Evolutionary conservation across 352 stramenopile species (phyloP).

Genomic region (Phytopythium mirpurense): DNA sequence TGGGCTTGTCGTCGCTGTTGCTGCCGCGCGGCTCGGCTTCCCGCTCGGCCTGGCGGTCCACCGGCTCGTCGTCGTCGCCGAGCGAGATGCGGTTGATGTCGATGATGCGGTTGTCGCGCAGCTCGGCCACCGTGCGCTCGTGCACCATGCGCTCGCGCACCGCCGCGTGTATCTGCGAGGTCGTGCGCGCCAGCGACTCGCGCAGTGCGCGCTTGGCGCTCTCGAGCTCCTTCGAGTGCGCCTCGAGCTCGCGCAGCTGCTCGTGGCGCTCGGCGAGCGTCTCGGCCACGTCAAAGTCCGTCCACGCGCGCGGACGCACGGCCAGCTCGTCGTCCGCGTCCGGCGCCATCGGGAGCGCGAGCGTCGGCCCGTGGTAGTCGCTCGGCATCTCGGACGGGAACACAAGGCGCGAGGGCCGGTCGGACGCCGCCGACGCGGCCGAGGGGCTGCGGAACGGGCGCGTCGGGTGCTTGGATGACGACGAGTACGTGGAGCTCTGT

Average conservation of each 20-base stretch:
- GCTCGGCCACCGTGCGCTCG: slow-evolving; percentile 29
- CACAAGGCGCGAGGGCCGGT: slow-evolving; percentile 1
- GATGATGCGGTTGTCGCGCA: slow-evolving; percentile 56
- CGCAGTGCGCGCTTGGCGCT: slow-evolving; percentile 48
- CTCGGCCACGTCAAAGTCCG: slow-evolving; percentile 47
- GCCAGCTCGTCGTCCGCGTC: slow-evolving; percentile 29
- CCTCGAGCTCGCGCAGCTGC: slow-evolving; percentile 63
- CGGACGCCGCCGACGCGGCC: slow-evolving; percentile 8
- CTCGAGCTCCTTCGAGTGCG: slow-evolving; percentile 59
- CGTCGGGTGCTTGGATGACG: slow-evolving; percentile 16
- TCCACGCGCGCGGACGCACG: slow-evolving; percentile 53
- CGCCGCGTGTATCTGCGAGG: slow-evolving; percentile 18
- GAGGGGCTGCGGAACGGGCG: slow-evolving; percentile 23
- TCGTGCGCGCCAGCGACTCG: slow-evolving; percentile 39
- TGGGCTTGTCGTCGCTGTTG: slow-evolving; percentile 5
- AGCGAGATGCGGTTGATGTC: slow-evolving; percentile 60
- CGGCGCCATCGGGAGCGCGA: slow-evolving; percentile 16
- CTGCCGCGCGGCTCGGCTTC: slow-evolving; percentile 9
- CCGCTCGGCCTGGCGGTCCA: slow-evolving; percentile 17
- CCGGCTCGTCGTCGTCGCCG: slow-evolving; percentile 42
- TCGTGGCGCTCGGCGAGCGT: slow-evolving; percentile 59
- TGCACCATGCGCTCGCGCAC: slow-evolving; percentile 28
- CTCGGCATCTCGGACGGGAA: slow-evolving; percentile 3
- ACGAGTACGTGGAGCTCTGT: slow-evolving; percentile 26
- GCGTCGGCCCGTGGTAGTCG: background rate